phyloP scores from a whole-genome alignment of 192 early-diverging fungal genomes.

The Coemansia sp. region DNA sequence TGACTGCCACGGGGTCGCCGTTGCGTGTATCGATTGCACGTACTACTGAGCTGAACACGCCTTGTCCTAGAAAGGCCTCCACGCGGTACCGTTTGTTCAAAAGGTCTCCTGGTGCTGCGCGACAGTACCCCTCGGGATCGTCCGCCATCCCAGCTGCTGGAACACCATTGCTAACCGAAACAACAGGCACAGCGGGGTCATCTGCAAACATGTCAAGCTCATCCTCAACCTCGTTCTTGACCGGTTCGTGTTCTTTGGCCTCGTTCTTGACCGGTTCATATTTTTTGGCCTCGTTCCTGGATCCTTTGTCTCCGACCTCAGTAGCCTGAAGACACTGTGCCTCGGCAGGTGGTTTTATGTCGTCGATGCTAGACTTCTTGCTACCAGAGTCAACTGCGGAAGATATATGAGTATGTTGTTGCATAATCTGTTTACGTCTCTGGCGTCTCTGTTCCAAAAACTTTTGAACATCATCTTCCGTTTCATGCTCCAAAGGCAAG shows the following conservation, averaged over 20 bases:
- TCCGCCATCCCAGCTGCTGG: constrained; percentile 88
- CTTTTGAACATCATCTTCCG: too few relatives aligned
- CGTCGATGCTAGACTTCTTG: too few relatives aligned
- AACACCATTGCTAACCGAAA: too few relatives aligned
- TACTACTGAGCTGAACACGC: constrained; percentile 94
- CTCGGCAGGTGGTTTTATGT: too few relatives aligned
- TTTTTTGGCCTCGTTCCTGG: constrained; percentile 50
- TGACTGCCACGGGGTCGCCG: constrained; percentile 85
- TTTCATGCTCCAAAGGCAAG: too few relatives aligned
- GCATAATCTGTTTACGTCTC: too few relatives aligned
- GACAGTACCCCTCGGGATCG: constrained; percentile 96
- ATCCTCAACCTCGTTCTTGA: constrained; percentile 31
- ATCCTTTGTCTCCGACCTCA: too few relatives aligned
- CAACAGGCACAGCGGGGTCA: constrained; percentile 61
- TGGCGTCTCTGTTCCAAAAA: too few relatives aligned
- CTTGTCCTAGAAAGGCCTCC: constrained; percentile 80
- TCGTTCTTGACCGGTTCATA: constrained; percentile 12
- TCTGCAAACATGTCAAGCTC: constrained; percentile 63
- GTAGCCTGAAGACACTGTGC: too few relatives aligned
- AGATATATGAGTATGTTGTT: too few relatives aligned
- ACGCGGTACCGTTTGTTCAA: constrained; percentile 86
- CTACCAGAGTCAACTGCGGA: too few relatives aligned
- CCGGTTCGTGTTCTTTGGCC: constrained; percentile 18
- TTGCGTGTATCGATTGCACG: constrained; percentile 77
- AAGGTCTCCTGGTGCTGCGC: constrained; percentile 82